A percentile compares a stretch with the other conserved stretches of the same genome.
phyloP scores from a whole-genome alignment of 768 basidiomycete genomes.

The Kwoniella bestiolae region DNA sequence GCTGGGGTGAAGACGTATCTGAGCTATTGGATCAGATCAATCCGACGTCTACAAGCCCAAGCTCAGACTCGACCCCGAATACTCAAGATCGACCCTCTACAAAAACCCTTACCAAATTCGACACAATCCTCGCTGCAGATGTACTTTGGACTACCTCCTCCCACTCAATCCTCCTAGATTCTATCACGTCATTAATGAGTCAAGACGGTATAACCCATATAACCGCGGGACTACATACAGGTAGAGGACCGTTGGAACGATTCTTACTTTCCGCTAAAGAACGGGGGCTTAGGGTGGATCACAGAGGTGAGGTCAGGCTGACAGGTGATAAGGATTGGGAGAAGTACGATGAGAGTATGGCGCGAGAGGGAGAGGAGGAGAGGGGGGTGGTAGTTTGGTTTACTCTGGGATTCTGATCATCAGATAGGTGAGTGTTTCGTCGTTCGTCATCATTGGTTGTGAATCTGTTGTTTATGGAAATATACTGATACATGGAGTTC shows the following conservation, averaged over 20 bases:
- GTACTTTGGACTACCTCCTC: constrained; percentile 52
- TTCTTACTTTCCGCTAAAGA: constrained; percentile 33
- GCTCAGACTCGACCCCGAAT: neutral
- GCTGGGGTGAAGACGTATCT: constrained; percentile 44
- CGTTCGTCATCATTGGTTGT: neutral
- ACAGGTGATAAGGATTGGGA: constrained; percentile 35
- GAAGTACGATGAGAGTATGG: constrained; percentile 12
- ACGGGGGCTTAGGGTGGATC: constrained; percentile 24
- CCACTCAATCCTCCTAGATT: constrained; percentile 46
- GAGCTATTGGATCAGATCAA: constrained; percentile 6
- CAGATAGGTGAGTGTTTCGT: neutral
- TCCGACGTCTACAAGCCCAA: neutral
- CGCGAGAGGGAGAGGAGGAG: constrained; percentile 37
- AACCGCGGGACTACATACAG: constrained; percentile 53
- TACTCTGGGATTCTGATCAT: neutral
- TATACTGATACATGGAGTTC: neutral
- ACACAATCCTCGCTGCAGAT: constrained; percentile 52
- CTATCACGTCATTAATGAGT: constrained; percentile 31
- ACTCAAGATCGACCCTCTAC: neutral
- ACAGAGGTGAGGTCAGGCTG: constrained; percentile 44
- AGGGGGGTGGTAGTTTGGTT: constrained; percentile 49
- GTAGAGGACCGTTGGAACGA: constrained; percentile 50
- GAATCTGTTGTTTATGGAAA: too few species aligned
- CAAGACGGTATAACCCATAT: constrained; percentile 45
- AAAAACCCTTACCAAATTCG: constrained; percentile 30